Base-by-base conservation (phyloP, 2,329 filamentous ascomycete genomes). In the Trichoderma simmonsii region DNA sequence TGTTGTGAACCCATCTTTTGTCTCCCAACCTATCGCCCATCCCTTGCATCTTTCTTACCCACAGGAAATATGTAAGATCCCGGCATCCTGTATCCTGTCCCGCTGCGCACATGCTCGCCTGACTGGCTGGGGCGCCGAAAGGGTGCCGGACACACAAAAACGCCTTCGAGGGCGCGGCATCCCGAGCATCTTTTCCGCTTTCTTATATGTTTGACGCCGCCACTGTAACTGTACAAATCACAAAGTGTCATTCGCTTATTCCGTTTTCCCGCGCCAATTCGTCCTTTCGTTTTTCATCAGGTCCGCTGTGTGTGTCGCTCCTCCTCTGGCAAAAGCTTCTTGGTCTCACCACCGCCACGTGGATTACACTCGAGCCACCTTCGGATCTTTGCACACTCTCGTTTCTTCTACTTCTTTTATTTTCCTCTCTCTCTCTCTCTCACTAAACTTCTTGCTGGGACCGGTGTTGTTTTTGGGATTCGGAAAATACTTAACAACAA, bases 331-430 rank as follows among this genome's bases (percentile, higher is more conserved):
- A 60, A 15, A 36, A 15, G 15, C 6, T 8, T 21, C 26, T 62
- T 26, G 34, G 36, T 65, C 51, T 65, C 69, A 71, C 69, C 30
- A 65, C 54, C 48, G 69, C 69, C 69, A 71, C 69, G 69, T 71
- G 69, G 51, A 71, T 65, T 39, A 36, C 69, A 59, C 69, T 71
- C 69, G 61, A 71, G 69, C 69, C 69, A 71, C 34, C 26, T 21
- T 66, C 54, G 15, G 61, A 63, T 15, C 61, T 64, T 71, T 51
- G 56, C 69, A 60, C 51, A 48, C 21, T 39, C 14, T 62, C 59
- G 11, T 26, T 39, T 36, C 32, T 36, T 36, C 54, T 5, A 26
- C 26, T 57, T 15, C 2, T 61, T 14, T 14, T 61, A 5, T 48
- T 36, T 62, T 54, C 26, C 43, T 14, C 28, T 28, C 28, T 4